Conservation (phyloP, 306 rosid species). For the Corylus americana region DNA sequence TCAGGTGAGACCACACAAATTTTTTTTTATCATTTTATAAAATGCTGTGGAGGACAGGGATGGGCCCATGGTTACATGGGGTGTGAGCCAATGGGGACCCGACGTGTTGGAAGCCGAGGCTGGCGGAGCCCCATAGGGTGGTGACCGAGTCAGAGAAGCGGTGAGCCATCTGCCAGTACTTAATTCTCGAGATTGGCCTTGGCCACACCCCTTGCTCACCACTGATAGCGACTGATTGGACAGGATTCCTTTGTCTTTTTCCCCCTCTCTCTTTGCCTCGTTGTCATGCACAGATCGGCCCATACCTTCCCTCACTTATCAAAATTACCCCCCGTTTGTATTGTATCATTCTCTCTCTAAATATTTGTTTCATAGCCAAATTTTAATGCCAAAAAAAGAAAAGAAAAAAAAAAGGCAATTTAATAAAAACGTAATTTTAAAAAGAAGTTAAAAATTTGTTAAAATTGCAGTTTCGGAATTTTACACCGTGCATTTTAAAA, state of each 20-base stretch:
- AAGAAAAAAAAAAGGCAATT: too few relatives aligned
- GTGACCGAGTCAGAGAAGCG: not conserved
- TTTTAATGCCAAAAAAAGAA: too few relatives aligned
- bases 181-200: not conserved
- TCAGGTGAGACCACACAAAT: not conserved
- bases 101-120: slow-evolving; percentile 4
- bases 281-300: slow-evolving; percentile 27
- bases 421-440: too few relatives aligned
- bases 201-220: not conserved
- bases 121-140: not conserved
- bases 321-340: not conserved
- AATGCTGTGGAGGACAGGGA: not conserved
- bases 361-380: too few relatives aligned
- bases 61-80: slow-evolving; percentile 6
- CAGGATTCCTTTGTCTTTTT: slow-evolving; percentile 34
- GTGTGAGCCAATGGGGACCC: slow-evolving; percentile 21
- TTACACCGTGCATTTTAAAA: too few relatives aligned
- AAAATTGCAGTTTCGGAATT: too few relatives aligned
- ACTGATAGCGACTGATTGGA: slow-evolving; percentile 34
- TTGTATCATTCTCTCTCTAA: not conserved
- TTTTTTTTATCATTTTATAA: too few relatives aligned
- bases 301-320: slow-evolving; percentile 4
- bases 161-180: not conserved
- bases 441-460: too few relatives aligned
- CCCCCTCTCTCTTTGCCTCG: slow-evolving; percentile 22